A percentile compares a stretch with the other conserved stretches of the same genome.
These are phyloP conservation scores for Diaporthe capsici DNA, from an alignment of 2,329 filamentous ascomycete genomes.

Conservation along the genomic window DNA sequence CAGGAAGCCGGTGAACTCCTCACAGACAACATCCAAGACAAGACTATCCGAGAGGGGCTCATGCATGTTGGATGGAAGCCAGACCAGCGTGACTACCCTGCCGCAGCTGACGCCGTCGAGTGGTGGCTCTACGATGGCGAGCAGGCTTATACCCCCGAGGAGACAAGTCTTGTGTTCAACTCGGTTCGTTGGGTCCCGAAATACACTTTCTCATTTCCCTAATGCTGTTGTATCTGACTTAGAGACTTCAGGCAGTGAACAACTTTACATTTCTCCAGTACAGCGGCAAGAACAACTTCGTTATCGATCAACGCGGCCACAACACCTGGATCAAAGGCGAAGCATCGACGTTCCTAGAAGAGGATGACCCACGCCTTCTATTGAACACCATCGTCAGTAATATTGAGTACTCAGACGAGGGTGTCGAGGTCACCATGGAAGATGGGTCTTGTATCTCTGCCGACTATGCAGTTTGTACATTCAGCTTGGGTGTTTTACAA, in stretches of 20 bases:
- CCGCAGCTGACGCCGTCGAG: background rate
- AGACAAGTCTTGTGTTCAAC: slow-evolving; percentile 18
- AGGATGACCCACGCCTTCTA: background rate
- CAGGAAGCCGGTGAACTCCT: background rate
- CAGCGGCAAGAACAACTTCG: slow-evolving; percentile 16
- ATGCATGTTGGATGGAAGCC: background rate
- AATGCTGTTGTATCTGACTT: background rate
- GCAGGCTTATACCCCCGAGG: background rate
- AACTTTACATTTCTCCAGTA: slow-evolving; percentile 11
- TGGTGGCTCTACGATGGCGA: slow-evolving; percentile 14
- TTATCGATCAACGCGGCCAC: slow-evolving; percentile 2
- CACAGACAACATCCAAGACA: slow-evolving; percentile 5
- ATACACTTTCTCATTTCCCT: too few species aligned
- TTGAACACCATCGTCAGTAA: background rate
- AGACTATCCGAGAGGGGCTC: background rate
- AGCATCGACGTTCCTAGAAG: background rate
- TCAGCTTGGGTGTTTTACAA: background rate
- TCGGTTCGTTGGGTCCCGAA: background rate
- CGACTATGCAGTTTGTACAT: slow-evolving; percentile 19
- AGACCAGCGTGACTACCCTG: background rate
- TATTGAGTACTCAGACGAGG: background rate
- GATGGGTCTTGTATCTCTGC: background rate
- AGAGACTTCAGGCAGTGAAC: background rate
- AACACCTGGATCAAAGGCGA: slow-evolving; percentile 15
- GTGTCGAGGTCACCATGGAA: background rate